phyloP scores from a whole-genome alignment of 1,284 basidiomycete species.

The Cutaneotrichosporon cavernicola region DNA sequence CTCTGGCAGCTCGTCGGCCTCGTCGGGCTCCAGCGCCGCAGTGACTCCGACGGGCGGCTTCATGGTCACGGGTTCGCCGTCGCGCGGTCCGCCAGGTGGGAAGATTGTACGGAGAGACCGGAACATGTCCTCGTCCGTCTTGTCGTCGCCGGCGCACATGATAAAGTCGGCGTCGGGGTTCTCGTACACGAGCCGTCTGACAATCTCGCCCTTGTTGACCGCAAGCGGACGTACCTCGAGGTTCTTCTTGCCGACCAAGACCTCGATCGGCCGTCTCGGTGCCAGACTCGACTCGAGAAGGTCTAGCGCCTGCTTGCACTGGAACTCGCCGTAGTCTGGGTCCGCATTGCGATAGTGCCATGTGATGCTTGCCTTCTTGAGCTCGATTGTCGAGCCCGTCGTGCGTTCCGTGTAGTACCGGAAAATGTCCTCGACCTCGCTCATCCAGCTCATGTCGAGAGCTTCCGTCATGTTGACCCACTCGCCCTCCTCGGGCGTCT shows the following conservation, averaged over 20 bases:
- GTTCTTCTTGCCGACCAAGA: constrained; percentile 96
- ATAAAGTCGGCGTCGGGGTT: constrained; percentile 92
- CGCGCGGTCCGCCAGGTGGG: constrained; percentile 56
- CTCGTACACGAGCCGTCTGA: constrained; percentile 85
- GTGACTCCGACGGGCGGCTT: constrained; percentile 73
- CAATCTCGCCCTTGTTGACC: constrained; percentile 98
- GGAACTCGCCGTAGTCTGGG: constrained; percentile 94
- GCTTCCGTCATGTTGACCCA: constrained; percentile 89
- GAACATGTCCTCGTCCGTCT: constrained; percentile 99
- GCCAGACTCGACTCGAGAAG: constrained; percentile 88
- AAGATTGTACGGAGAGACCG: constrained; percentile 64
- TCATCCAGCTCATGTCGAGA: constrained; percentile 98
- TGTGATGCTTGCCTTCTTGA: constrained; percentile 94
- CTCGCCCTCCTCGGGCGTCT: constrained; percentile 63
- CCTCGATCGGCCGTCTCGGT: constrained; percentile 86
- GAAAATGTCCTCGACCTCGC: constrained; percentile 88
- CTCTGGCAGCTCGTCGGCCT: constrained; percentile 53
- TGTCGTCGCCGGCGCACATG: constrained; percentile 97
- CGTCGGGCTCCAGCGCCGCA: constrained; percentile 51
- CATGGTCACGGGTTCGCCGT: constrained; percentile 58
- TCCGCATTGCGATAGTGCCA: constrained; percentile 96
- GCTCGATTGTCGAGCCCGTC: constrained; percentile 91
- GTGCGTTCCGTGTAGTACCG: constrained; percentile 95
- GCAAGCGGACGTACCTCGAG: constrained; percentile 92
- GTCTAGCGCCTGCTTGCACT: constrained; percentile 94